These are phyloP conservation scores for Chenopodium quinoa DNA, from an alignment of 148 eudicot species.

Conservation along the genomic window DNA sequence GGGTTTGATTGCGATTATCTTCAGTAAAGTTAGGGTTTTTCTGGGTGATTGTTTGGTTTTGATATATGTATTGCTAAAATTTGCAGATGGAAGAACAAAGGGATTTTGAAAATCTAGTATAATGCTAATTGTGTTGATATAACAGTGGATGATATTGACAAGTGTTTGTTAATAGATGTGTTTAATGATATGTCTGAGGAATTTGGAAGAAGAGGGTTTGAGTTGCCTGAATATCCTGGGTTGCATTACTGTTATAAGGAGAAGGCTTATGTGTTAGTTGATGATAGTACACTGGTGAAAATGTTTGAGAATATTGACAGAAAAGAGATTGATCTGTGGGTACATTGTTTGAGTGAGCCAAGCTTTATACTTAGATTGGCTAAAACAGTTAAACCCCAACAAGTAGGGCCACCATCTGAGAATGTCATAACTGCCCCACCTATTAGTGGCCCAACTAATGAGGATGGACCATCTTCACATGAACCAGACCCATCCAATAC, in stretches of 20 bases:
- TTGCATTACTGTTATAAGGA: neutral
- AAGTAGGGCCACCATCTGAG: too few relatives aligned
- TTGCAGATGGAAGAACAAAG: too few relatives aligned
- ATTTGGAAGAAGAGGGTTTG: neutral
- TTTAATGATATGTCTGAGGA: neutral
- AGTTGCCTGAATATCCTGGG: neutral
- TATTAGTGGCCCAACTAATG: neutral
- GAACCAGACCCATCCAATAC: too few relatives aligned
- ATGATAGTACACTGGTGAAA: neutral
- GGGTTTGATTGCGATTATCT: too few relatives aligned
- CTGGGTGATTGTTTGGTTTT: too few relatives aligned
- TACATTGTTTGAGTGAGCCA: neutral
- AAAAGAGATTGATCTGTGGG: neutral
- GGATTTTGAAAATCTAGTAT: too few relatives aligned
- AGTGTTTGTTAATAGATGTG: neutral
- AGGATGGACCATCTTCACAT: too few relatives aligned
- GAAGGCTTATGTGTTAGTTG: neutral
- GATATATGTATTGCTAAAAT: too few relatives aligned
- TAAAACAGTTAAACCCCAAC: too few relatives aligned
- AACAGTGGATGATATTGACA: neutral
- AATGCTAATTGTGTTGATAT: neutral
- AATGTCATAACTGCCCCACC: too few relatives aligned
- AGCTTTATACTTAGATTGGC: neutral
- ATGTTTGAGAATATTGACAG: neutral
- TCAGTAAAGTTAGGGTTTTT: too few relatives aligned